phyloP scores from a whole-genome alignment of 2,329 filamentous ascomycete species.

The Fusarium gaditjirri region DNA sequence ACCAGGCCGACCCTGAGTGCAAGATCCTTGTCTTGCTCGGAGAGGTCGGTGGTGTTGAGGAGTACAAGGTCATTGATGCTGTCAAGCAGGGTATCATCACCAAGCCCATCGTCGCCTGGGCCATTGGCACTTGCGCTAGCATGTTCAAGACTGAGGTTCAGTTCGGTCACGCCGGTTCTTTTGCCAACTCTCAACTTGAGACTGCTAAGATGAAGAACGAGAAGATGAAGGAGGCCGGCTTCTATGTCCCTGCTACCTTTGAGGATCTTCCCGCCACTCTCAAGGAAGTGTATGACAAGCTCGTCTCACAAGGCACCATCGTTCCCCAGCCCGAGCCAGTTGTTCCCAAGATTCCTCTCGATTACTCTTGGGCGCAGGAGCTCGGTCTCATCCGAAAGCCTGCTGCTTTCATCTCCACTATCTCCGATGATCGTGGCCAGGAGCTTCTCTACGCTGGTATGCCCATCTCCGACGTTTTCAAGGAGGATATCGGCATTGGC shows the following conservation, averaged over 20 bases:
- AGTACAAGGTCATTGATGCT: conserved; percentile 99
- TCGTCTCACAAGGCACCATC: conserved; percentile 86
- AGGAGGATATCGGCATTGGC: conserved; percentile 97
- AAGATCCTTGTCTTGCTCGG: conserved; percentile 96
- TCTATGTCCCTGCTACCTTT: conserved; percentile 94
- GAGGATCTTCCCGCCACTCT: conserved; percentile 89
- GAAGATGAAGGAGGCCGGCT: conserved; percentile 93
- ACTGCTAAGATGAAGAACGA: conserved; percentile 97
- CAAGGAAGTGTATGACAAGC: conserved; percentile 84
- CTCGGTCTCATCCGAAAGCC: conserved; percentile 99
- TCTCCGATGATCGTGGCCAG: conserved; percentile 99
- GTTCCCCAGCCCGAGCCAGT: conserved; percentile 87
- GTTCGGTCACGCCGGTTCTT: conserved; percentile 98
- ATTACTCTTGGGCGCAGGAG: conserved; percentile 99
- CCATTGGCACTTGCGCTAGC: conserved; percentile 98
- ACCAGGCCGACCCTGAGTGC: conserved; percentile 96
- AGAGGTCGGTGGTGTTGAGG: conserved; percentile 99
- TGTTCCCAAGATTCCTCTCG: conserved; percentile 98
- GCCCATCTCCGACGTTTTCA: conserved; percentile 99
- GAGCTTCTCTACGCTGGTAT: conserved; percentile 98
- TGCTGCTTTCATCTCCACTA: conserved; percentile 99
- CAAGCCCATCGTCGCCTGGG: conserved; percentile 99
- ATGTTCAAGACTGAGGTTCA: conserved; percentile 99
- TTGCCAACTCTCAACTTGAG: conserved; percentile 99
- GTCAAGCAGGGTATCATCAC: conserved; percentile 94